These are phyloP conservation scores for Candida hungchunana DNA, from an alignment of 805 yeast species.

Conservation along the genomic window DNA sequence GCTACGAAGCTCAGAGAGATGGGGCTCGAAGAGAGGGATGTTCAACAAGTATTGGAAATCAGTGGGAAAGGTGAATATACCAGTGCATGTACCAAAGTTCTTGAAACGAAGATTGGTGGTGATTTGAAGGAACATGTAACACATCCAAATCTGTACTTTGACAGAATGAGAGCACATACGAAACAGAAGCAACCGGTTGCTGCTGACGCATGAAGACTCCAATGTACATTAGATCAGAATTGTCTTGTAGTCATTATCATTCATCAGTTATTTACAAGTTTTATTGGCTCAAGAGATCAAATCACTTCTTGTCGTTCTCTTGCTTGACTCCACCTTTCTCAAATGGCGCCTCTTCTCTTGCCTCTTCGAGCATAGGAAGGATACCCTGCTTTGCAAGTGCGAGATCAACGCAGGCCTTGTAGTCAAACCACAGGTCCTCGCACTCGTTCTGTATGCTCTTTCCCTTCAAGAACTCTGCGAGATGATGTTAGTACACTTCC, in stretches of 20 bases:
- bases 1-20: conserved; percentile 50
- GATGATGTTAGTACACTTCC: conserved; percentile 2
- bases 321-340: conserved; percentile 52
- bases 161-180: conserved; percentile 52
- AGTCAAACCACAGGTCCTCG: conserved; percentile 81
- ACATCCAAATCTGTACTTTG: conserved; percentile 88
- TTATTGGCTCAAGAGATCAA: not conserved
- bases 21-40: conserved; percentile 59
- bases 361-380: conserved; percentile 80
- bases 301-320: conserved; percentile 11
- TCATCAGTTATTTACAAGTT: not conserved
- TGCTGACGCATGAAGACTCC: conserved; percentile 7
- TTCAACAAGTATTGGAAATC: conserved; percentile 61
- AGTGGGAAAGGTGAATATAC: conserved; percentile 70
- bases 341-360: conserved; percentile 86
- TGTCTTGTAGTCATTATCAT: too few relatives aligned
- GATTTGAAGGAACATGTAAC: conserved; percentile 40
- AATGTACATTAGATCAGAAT: not conserved
- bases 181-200: conserved; percentile 10
- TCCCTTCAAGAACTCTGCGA: conserved; percentile 51
- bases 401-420: conserved; percentile 81
- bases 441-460: conserved; percentile 74
- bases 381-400: conserved; percentile 70
- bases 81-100: conserved; percentile 84
- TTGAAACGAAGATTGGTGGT: conserved; percentile 63